Evolutionary conservation across 2,329 filamentous ascomycete species (phyloP), one percentile per base, ranked within the genome.

Genomic region (Fusarium humuli): DNA sequence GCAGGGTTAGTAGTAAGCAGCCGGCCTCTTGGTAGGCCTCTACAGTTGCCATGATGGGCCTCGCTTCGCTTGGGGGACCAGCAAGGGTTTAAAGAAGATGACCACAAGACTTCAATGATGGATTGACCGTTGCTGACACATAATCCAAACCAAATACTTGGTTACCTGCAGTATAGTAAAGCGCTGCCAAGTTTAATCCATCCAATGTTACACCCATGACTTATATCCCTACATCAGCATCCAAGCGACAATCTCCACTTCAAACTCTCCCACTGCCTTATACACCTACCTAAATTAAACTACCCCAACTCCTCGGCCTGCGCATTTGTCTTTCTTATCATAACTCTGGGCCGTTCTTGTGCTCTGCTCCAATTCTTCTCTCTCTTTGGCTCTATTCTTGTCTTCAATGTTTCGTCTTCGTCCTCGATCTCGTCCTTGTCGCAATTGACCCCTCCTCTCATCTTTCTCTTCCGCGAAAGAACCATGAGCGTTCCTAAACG

Each of bases 401-500:
- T 41, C 47, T 60, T 67, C 68, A 56, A 69, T 71, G 65, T 72
- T 69, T 49, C 61, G 54, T 61, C 63, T 13, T 65, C 48, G 29
- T 62, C 50, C 45, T 59, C 57, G 57, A 65, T 55, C 42, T 65
- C 49, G 55, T 60, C 48, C 30, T 60, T 57, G 53, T 69, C 65
- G 58, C 72, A 70, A 75, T 75, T 75, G 71, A 69, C 73, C 60
- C 57, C 57, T 59, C 45, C 41, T 37, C 34, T 37, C 29, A n/a
- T 34, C 20, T 37, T 37, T 32, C 22, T 57, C 53, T 47, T 45
- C 50, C 50, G 42, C 58, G 57, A 49, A 58, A 63, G 49, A 70
- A 64, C 47, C 73, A 81, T 81, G 79, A 73, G 72, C 76, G 74
- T 73, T 72, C 66, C 71, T 73, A 76, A 73, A 74, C 73, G 69